These are phyloP conservation scores for Urochloa ruziziensis DNA, from an alignment of 176 grass and related monocot genomes.

Conservation along the genomic window DNA sequence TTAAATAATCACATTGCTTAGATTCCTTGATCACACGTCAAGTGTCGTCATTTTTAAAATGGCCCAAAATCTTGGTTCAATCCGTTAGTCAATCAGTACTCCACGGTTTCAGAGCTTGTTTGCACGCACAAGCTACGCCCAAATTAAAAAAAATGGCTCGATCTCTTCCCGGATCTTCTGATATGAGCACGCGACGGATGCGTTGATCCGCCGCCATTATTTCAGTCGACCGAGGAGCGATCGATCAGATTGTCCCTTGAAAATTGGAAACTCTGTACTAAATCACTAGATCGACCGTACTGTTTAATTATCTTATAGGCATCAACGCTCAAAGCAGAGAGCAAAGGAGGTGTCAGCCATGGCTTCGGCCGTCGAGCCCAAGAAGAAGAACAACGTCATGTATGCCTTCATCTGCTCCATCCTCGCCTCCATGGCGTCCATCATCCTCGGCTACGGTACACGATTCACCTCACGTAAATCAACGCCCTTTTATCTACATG, in stretches of 20 bases:
- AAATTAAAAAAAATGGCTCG: not conserved
- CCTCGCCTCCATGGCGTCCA: slow-evolving; percentile 68
- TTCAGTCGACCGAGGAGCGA: not conserved
- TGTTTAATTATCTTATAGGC: not conserved
- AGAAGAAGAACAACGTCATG: slow-evolving; percentile 27
- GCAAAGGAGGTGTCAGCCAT: not conserved
- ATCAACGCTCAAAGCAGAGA: not conserved
- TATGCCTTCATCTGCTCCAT: slow-evolving; percentile 59
- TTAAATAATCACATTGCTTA: not conserved
- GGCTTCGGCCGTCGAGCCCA: not conserved
- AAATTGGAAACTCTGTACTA: not conserved
- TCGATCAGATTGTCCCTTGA: not conserved
- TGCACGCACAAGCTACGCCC: slow-evolving; percentile 14
- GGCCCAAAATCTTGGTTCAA: not conserved
- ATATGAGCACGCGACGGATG: not conserved
- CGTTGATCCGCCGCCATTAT: not conserved
- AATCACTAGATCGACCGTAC: not conserved
- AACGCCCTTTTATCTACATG: not conserved
- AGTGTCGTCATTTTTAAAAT: not conserved
- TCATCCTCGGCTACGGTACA: slow-evolving; percentile 68
- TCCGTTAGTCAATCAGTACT: not conserved
- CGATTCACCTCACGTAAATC: not conserved
- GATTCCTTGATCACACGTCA: not conserved
- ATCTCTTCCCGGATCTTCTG: not conserved
- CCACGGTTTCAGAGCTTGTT: not conserved